Evolutionary conservation across 2,329 filamentous ascomycete genomes (phyloP).

Genomic region (Passalora sequoiae): DNA sequence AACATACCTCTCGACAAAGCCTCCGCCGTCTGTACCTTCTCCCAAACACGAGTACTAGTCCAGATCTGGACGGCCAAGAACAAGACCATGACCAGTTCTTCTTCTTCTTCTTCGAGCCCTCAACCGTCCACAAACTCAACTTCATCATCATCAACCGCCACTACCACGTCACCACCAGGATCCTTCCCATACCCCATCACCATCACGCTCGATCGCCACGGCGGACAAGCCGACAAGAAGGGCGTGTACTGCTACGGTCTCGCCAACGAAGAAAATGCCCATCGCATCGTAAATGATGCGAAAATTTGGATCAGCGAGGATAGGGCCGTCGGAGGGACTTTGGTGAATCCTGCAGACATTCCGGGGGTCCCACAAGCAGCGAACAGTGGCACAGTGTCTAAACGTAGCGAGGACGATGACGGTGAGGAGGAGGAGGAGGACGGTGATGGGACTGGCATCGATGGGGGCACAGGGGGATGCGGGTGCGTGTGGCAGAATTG

Average conservation of each 20-base stretch:
- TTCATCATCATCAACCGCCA: conserved; percentile 36
- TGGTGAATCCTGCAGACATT: conserved; percentile 49
- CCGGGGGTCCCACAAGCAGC: too few relatives aligned
- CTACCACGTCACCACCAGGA: conserved; percentile 48
- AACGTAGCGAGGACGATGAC: conserved; percentile 9
- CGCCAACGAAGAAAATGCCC: conserved; percentile 45
- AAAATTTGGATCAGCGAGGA: conserved; percentile 51
- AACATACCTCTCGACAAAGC: conserved; percentile 21
- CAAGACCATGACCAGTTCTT: conserved; percentile 4
- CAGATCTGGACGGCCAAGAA: conserved; percentile 56
- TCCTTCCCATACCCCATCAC: conserved; percentile 59
- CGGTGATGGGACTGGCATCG: conserved; percentile 43
- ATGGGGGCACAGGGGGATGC: conserved; percentile 58
- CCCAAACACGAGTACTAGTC: conserved; percentile 57
- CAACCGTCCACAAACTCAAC: conserved; percentile 7
- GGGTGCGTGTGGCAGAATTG: conserved; percentile 57
- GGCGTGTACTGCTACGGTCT: conserved; percentile 58
- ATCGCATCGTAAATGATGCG: conserved; percentile 39
- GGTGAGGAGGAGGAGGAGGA: conserved; percentile 18
- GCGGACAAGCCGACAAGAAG: conserved; percentile 50
- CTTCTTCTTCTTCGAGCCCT: background rate
- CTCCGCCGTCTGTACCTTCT: conserved; percentile 45
- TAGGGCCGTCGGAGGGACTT: conserved; percentile 42
- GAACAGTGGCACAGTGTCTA: conserved; percentile 21
- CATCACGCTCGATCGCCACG: conserved; percentile 56